These are phyloP conservation scores for Aspergillus sp. DNA, from an alignment of 2,329 filamentous ascomycete genomes.

Conservation along the genomic window DNA sequence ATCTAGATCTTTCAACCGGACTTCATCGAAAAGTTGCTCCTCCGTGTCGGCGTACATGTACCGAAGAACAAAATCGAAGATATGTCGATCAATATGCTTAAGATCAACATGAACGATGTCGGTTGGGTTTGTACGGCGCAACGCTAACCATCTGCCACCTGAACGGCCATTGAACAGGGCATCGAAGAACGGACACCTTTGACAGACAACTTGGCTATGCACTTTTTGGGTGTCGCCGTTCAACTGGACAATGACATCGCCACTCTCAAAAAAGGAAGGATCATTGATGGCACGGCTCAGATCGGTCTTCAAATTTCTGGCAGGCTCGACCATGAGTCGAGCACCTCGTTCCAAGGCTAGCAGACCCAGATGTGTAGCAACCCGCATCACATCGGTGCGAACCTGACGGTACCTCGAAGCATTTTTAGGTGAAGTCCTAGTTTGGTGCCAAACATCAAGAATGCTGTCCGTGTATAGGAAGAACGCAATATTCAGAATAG, in stretches of 20 bases:
- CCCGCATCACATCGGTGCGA: constrained; percentile 78
- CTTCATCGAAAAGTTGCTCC: constrained; percentile 72
- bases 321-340: constrained; percentile 65
- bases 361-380: constrained; percentile 69
- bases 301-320: constrained; percentile 62
- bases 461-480: constrained; percentile 77
- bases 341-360: constrained; percentile 69
- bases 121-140: constrained; percentile 50
- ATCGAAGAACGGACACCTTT: constrained; percentile 87
- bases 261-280: constrained; percentile 67
- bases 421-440: constrained; percentile 58
- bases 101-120: constrained; percentile 69
- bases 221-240: constrained; percentile 63
- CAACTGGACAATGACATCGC: constrained; percentile 74
- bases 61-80: constrained; percentile 73
- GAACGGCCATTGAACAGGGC: constrained; percentile 87
- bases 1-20: constrained; percentile 67
- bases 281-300: constrained; percentile 67
- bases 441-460: constrained; percentile 83
- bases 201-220: constrained; percentile 75
- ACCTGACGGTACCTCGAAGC: constrained; percentile 74
- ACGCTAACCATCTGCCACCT: constrained; percentile 74
- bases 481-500: constrained; percentile 71
- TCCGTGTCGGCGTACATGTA: constrained; percentile 82
- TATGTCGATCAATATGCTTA: constrained; percentile 67